Base-by-base conservation (phyloP, 2,329 filamentous ascomycete species). In the Paecilomyces sp. region DNA sequence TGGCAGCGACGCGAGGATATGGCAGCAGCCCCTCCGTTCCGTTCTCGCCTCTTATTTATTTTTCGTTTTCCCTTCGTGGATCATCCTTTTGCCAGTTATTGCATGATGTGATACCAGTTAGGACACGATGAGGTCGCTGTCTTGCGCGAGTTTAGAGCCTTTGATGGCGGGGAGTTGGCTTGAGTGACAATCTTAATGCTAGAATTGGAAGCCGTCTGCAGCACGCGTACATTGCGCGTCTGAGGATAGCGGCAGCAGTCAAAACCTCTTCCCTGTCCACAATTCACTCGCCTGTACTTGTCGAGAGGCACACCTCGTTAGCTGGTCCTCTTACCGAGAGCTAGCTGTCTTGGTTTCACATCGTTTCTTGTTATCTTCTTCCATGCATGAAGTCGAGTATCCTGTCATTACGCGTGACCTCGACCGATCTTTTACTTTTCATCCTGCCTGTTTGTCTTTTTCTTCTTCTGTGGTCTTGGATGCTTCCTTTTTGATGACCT, bases 41-140 rank as follows among this genome's bases (percentile, higher is more conserved):
- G 50, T 33, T 58, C 58, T 25, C 28, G 8, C 52, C 57, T n/a
- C 55, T 47, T 54, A 57, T 61, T 54, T 56, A 54, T 22, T 57
- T 47, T 56, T 57, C 24, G 54, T 33, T 18, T 47, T 60, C 57
- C 2, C 11, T 33, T 33, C 11, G 24, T 22, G 28, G 24, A n/a
- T 36, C 22, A 56, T 34, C 30, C 54, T 33, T 34, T 41, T 30
- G 22, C 12, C 25, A 22, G 25, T 33, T 54, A 28, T 54, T 54
- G 52, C 34, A 33, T 55, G 54, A 22, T 31, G 28, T 54, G 41
- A 18, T 47, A 47, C 41, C 41, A 47, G 41, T 47, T 22, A 33
- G 41, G 25, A 41, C 13, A 41, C 9, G 41, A 47, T 47, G 41
- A 47, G 41, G 4, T 22, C 2, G 41, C 18, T 15, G n/a, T n/a